A percentile compares a stretch with the other conserved stretches of the same genome.
Evolutionary conservation across 2,329 filamentous ascomycete species (phyloP).

Genomic region (Stenocarpella maydis): DNA sequence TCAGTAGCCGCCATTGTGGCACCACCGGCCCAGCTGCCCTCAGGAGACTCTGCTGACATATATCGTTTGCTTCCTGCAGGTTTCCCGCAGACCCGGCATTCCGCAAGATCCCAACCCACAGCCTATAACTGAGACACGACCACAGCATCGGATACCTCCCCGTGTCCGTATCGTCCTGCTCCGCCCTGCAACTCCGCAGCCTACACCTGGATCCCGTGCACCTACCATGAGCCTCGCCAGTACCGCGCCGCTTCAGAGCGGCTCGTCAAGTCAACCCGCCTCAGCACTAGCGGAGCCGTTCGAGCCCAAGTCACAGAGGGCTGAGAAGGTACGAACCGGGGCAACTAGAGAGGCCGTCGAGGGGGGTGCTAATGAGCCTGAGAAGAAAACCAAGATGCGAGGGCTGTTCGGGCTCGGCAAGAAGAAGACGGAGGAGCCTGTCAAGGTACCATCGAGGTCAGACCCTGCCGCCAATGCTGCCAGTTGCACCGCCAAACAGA

Average conservation of each 20-base stretch:
- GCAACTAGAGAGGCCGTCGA: constrained; percentile 40
- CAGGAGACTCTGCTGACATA: constrained; percentile 32
- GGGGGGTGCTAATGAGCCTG: constrained; percentile 41
- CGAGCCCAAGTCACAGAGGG: constrained; percentile 37
- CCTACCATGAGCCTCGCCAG: constrained; percentile 43
- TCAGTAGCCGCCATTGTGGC: constrained; percentile 15
- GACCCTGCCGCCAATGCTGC: constrained; percentile 46
- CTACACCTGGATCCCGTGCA: neutral
- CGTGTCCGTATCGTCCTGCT: neutral
- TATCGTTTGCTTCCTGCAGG: constrained; percentile 31
- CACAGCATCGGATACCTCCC: constrained; percentile 11
- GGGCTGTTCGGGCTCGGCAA: constrained; percentile 69
- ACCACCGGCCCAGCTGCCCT: constrained; percentile 10
- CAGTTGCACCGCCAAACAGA: constrained; percentile 34
- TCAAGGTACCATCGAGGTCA: constrained; percentile 45
- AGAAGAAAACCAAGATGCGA: constrained; percentile 59
- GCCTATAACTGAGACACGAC: constrained; percentile 22
- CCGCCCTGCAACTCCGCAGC: constrained; percentile 19
- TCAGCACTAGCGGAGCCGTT: constrained; percentile 41
- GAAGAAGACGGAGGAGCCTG: constrained; percentile 63
- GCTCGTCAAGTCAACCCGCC: constrained; percentile 41
- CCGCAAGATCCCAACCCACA: constrained; percentile 13
- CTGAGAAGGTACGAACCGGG: constrained; percentile 47
- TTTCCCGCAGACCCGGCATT: constrained; percentile 18
- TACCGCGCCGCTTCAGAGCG: constrained; percentile 40